phyloP scores from a whole-genome alignment of 345 rosid species.

The Physaria fendleri region DNA sequence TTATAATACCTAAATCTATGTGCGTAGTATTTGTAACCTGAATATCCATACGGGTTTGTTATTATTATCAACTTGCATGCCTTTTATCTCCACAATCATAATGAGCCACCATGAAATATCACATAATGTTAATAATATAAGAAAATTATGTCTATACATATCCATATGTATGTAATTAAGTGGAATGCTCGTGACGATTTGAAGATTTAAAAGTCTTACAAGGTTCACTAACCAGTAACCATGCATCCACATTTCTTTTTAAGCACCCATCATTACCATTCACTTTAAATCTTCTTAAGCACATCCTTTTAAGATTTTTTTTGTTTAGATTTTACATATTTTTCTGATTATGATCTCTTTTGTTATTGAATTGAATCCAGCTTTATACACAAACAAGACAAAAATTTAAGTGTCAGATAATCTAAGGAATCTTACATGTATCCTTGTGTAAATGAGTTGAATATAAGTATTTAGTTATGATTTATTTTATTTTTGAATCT shows the following conservation, averaged over 20 bases:
- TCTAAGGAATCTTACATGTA: not conserved
- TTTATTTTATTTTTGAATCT: not conserved
- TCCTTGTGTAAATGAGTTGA: not conserved
- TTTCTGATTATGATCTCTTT: slow-evolving; percentile 24
- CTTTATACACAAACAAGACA: slow-evolving; percentile 13
- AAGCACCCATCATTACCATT: slow-evolving; percentile 27
- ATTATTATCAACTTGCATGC: slow-evolving; percentile 18
- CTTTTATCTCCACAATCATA: not conserved
- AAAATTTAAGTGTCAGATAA: not conserved
- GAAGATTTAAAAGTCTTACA: slow-evolving; percentile 6
- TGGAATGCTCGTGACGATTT: slow-evolving; percentile 11
- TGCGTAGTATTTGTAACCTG: slow-evolving; percentile 7
- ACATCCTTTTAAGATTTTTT: slow-evolving; percentile 20
- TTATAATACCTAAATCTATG: not conserved
- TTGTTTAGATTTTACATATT: slow-evolving; percentile 25
- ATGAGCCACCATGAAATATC: slow-evolving; percentile 14
- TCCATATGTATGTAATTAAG: not conserved
- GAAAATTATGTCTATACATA: not conserved
- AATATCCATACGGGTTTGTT: not conserved
- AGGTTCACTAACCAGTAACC: slow-evolving; percentile 12
- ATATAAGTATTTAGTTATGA: not conserved
- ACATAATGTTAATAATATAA: slow-evolving; percentile 2
- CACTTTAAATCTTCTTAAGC: slow-evolving; percentile 21
- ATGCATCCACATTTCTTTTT: slow-evolving; percentile 13
- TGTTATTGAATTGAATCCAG: slow-evolving; percentile 17